Evolutionary conservation across 2,329 filamentous ascomycete genomes (phyloP), one percentile per base, ranked within the genome.

Genomic region (Mycosphaerella arachidis): DNA sequence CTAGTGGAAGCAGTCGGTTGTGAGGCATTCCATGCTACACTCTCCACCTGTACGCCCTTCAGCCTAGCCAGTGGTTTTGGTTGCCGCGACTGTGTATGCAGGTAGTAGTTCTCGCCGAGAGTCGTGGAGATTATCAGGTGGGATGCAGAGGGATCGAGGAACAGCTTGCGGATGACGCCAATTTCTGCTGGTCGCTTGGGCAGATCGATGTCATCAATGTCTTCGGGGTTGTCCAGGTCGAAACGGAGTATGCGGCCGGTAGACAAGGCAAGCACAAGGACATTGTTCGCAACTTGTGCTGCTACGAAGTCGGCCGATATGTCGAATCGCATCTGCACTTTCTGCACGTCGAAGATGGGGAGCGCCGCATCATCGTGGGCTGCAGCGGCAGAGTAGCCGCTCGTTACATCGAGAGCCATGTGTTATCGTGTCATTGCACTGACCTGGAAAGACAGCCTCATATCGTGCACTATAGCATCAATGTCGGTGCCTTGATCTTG

Each of bases 191-290:
- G 86, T 71, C 93, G 94, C 79, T 95, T 96, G 40, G 94, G 94
- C 7, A 99, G 85, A 75, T 99, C 94, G 74, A 99, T 96, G 76
- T 99, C 93, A 77, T 99, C 94, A 71, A 99, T 97, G 75, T 99
- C 94, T 72, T 92, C 91, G 6, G 94, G 90, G 71, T 88, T 90
- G 75, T 97, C 92, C 55, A 97, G 80, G 74, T 97, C 94, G 74
- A 99, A 99, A 62, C 94, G 86, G 61, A 99, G 80, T 65, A 99
- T 94, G 68, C 93, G 88, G 54, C 92, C 91, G 60, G 93, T 97
- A 5, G 92, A 93, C 40, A 99, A 83, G 45, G 94, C 94, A 55
- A 99, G 82, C 24, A 97, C 87, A 59, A 99, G 84, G 63, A 97
- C 92, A 80, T 99, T 97, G 77, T 99, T 97, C 65, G 93, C 92